phyloP scores from a whole-genome alignment of 2,329 filamentous ascomycete species.

The Pseudogymnoascus sp. region DNA sequence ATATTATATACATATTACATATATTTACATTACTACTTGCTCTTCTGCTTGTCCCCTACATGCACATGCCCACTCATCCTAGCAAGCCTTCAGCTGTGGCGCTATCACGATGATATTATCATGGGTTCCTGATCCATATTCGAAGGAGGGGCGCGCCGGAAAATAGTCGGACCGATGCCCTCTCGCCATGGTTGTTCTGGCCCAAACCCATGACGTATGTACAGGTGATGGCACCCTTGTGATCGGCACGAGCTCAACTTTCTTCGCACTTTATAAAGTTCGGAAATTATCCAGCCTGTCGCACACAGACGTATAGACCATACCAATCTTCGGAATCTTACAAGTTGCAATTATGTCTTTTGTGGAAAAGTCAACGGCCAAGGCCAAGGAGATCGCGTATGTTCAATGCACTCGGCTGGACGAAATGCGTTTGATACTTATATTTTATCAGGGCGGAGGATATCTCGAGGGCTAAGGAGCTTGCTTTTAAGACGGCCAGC shows the following conservation, averaged over 20 bases:
- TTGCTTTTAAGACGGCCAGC: constrained; percentile 61
- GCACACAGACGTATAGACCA: background rate
- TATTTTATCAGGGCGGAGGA: constrained; percentile 54
- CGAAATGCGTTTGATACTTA: constrained; percentile 15
- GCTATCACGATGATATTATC: background rate
- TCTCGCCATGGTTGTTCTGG: background rate
- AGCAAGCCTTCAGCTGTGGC: background rate
- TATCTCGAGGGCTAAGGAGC: constrained; percentile 53
- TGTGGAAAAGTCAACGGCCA: constrained; percentile 15
- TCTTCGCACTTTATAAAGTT: constrained; percentile 4
- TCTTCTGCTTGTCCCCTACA: background rate
- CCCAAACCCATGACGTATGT: background rate
- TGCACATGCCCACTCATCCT: background rate
- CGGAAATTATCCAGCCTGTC: background rate
- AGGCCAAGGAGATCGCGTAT: constrained; percentile 30
- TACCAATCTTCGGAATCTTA: background rate
- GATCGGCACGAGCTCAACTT: background rate
- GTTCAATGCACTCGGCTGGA: constrained; percentile 14
- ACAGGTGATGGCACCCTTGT: constrained; percentile 5
- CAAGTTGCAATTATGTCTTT: background rate
- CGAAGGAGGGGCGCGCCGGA: background rate
- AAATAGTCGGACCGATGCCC: background rate
- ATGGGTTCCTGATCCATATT: background rate
- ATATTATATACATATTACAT: background rate
- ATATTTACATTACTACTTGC: background rate